Conservation (phyloP, 805 yeast species). For the Metschnikowia gelsemii region DNA sequence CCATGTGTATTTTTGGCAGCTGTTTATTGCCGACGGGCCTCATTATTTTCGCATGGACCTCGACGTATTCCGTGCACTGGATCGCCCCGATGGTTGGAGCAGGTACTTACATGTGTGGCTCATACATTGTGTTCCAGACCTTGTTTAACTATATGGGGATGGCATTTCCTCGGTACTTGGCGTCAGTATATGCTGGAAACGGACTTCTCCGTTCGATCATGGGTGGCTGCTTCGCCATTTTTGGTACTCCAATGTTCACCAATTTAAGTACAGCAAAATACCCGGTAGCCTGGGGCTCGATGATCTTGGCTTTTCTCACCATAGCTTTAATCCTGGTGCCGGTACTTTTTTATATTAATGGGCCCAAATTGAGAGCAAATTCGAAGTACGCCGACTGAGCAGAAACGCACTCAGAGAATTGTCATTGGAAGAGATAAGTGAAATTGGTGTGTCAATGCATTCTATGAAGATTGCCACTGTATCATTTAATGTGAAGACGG, state of each 20-base stretch:
- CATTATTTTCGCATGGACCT: slow-evolving; percentile 17
- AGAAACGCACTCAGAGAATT: no score
- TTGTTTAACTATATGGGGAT: slow-evolving; percentile 17
- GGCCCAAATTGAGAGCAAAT: slow-evolving; percentile 45
- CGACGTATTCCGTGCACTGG: slow-evolving; percentile 16
- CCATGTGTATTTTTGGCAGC: slow-evolving; percentile 17
- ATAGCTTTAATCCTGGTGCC: slow-evolving; percentile 47
- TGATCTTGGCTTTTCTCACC: slow-evolving; percentile 14
- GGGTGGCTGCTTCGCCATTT: slow-evolving; percentile 18
- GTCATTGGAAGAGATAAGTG: no score
- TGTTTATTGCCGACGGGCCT: slow-evolving; percentile 16
- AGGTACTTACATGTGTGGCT: slow-evolving; percentile 15
- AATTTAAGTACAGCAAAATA: slow-evolving; percentile 12
- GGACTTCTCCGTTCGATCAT: slow-evolving; percentile 15
- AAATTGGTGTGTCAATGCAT: no score
- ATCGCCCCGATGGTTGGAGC: slow-evolving; percentile 18
- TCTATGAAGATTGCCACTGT: no score
- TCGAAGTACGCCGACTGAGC: slow-evolving; percentile 36
- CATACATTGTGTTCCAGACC: slow-evolving; percentile 18
- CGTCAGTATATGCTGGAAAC: slow-evolving; percentile 18
- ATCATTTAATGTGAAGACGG: no score
- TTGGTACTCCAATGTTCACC: slow-evolving; percentile 15
- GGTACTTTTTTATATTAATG: slow-evolving; percentile 42
- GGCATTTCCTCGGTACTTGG: slow-evolving; percentile 16
- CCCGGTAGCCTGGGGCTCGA: slow-evolving; percentile 18